A percentile compares a stretch with the other conserved stretches of the same genome.
Conservation (phyloP, 1,284 basidiomycete species). For the Austropuccinia psidii region DNA sequence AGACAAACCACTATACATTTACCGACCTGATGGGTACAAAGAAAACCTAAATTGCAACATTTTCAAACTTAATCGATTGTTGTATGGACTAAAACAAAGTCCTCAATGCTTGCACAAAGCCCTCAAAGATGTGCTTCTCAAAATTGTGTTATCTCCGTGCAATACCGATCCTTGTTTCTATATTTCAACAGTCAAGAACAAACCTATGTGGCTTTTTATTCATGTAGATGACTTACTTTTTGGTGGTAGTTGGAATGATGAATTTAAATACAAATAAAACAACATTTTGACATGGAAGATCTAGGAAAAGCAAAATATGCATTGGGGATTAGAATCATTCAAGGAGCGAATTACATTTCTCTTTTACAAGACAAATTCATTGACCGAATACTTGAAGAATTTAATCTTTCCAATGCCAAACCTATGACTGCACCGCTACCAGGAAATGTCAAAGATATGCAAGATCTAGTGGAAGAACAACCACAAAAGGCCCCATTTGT, state of each 20-base stretch:
- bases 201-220: not conserved
- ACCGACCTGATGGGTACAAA: too few relatives aligned
- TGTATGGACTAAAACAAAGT: slow-evolving; percentile 11
- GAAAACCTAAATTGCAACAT: too few relatives aligned
- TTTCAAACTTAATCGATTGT: slow-evolving; percentile 1
- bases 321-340: too few relatives aligned
- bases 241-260: not conserved
- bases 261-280: slow-evolving; percentile 1
- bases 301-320: not conserved
- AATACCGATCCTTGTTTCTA: not conserved
- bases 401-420: too few relatives aligned
- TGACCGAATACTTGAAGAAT: too few relatives aligned
- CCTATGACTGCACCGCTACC: too few relatives aligned
- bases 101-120: not conserved
- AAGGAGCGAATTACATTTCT: too few relatives aligned
- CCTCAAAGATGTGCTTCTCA: not conserved
- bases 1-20: too few relatives aligned
- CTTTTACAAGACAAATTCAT: too few relatives aligned
- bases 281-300: slow-evolving; percentile 14
- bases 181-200: not conserved
- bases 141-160: not conserved
- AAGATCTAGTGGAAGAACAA: too few relatives aligned
- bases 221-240: not conserved
- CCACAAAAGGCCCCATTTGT: too few relatives aligned
- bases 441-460: too few relatives aligned